phyloP scores from a whole-genome alignment of 306 rosid genomes.

The Corylus americana region DNA sequence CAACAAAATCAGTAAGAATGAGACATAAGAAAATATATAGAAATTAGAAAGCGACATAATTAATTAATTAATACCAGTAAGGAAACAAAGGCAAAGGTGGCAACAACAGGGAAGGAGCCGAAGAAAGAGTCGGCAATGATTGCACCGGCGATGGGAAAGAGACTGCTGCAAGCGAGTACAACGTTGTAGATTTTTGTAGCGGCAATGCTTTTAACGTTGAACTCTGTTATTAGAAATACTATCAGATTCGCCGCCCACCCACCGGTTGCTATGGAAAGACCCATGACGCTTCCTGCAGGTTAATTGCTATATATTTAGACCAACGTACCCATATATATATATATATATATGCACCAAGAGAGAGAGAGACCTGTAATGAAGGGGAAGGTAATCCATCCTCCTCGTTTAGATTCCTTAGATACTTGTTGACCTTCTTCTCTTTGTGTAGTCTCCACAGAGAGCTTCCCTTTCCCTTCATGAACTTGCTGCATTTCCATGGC shows the following conservation, averaged over 20 bases:
- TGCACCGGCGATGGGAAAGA: constrained; percentile 40
- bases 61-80: constrained; percentile 27
- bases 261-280: constrained; percentile 31
- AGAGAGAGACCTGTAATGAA: constrained; percentile 32
- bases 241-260: constrained; percentile 43
- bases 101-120: constrained; percentile 32
- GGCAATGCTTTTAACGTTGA: constrained; percentile 34
- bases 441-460: not conserved
- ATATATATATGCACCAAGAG: not conserved
- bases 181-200: constrained; percentile 45
- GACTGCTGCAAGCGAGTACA: constrained; percentile 30
- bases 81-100: constrained; percentile 35
- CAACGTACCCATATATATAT: not conserved
- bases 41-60: too few species aligned
- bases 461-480: constrained; percentile 8
- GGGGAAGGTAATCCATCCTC: constrained; percentile 54
- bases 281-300: constrained; percentile 23
- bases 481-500: not conserved
- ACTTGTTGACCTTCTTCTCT: not conserved
- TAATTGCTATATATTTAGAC: not conserved
- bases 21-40: too few species aligned
- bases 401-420: constrained; percentile 16
- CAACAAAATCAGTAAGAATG: too few species aligned
- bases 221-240: constrained; percentile 36
- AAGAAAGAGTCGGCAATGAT: constrained; percentile 42